Percentiles rank a stretch among this genome's conserved stretches.
phyloP scores from a whole-genome alignment of 2,329 filamentous ascomycete genomes.

The Teratosphaeria zuluensis region DNA sequence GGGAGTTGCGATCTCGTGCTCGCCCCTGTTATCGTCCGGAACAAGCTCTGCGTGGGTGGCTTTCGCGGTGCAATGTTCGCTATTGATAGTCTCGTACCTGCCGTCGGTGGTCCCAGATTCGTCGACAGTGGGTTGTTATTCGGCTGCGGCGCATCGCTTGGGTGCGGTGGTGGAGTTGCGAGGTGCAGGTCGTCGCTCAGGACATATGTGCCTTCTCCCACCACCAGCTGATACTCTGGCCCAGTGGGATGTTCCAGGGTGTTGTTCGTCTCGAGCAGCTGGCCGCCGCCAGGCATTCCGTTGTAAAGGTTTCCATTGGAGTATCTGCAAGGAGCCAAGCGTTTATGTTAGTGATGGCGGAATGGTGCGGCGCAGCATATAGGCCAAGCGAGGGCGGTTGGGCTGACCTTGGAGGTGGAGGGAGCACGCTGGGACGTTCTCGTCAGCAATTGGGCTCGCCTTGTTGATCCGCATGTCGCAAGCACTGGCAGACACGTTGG shows the following conservation, averaged over 20 bases:
- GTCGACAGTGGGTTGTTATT: conserved; percentile 90
- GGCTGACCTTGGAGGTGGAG: neutral
- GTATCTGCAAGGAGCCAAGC: conserved; percentile 57
- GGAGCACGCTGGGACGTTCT: neutral
- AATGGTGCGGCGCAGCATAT: neutral
- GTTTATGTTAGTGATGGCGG: conserved; percentile 25
- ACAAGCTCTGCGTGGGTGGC: conserved; percentile 33
- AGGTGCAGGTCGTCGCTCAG: conserved; percentile 86
- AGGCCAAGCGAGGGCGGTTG: neutral
- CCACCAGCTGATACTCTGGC: conserved; percentile 79
- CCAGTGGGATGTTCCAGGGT: conserved; percentile 69
- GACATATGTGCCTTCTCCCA: conserved; percentile 89
- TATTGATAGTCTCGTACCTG: conserved; percentile 75
- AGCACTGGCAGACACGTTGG: neutral
- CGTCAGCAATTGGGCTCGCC: neutral
- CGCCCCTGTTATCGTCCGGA: conserved; percentile 31
- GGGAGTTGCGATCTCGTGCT: conserved; percentile 28
- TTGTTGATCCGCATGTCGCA: neutral
- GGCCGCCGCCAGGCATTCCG: conserved; percentile 53
- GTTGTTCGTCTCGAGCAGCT: conserved; percentile 90
- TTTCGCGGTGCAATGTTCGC: conserved; percentile 54
- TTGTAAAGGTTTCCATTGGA: conserved; percentile 63
- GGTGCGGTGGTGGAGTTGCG: conserved; percentile 88
- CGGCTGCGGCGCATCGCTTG: conserved; percentile 76
- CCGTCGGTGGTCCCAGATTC: conserved; percentile 68